Base-by-base conservation (phyloP, 148 eudicot species). In the Rheum nobile region DNA sequence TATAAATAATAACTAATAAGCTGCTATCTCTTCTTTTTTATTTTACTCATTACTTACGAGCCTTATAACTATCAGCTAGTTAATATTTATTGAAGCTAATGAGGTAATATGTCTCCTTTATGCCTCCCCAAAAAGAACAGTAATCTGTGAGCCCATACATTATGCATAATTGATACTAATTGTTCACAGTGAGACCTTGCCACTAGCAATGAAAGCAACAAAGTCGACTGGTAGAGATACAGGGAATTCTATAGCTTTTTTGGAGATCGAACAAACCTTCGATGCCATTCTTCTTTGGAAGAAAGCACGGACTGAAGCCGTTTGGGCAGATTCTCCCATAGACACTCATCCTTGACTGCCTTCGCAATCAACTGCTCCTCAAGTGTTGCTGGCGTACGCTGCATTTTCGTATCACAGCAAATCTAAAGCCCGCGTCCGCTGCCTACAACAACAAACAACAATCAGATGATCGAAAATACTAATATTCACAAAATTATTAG, bases 211-310 rank as follows among this genome's bases (percentile, higher is more conserved):
- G 7, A 24, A 22, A 54, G 26, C 17, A 61, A 61, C 35, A 0
- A 57, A 24, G 13, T 13, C 31, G 29, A 26, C 72, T n/a, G n/a
- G n/a, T n/a, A n/a, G n/a, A 71, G 41, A 73, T 14, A 67, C 52
- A 65, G 24, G 63, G 1, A 7, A 77, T 35, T 12, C 21, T 12
- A 5, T 29, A 54, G 13, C 21, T 22, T 54, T 12, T 22, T 24
- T 47, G 6, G 1, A n/a, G n/a, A 47, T 57, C 31, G 11, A 44
- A 59, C 74, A 31, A 54, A 93, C 98, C 98, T 91, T 65, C 92
- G 75, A 78, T 95, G 97, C 98, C 98, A 95, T 84, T 95, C 98
- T 42, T 95, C 98, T 75, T 85, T 91, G 39, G 96, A 81, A 75
- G 80, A 77, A 61, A 88, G 78, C 55, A 85, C 87, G 38, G 93